Percentiles rank a stretch among this genome's conserved stretches.
These are phyloP conservation scores for Lunularia cruciata DNA, from an alignment of 225 moss, liverwort and hornwort species.

Conservation along the genomic window DNA sequence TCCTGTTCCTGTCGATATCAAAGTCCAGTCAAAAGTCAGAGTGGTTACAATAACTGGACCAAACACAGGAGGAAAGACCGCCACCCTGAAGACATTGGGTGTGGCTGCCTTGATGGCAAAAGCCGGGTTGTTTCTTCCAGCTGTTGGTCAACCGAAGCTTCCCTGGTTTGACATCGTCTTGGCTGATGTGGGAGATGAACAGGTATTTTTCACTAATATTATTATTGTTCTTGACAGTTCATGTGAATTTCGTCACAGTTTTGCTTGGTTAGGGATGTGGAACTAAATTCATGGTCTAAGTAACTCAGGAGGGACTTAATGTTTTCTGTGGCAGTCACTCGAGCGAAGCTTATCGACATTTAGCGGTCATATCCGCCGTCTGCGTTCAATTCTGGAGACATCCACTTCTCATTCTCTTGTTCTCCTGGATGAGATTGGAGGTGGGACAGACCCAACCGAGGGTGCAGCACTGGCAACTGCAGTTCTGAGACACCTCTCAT, in stretches of 20 bases:
- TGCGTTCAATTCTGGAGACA: constrained; percentile 41
- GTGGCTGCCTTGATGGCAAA: constrained; percentile 96
- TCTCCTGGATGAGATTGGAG: constrained; percentile 93
- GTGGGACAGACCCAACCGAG: constrained; percentile 96
- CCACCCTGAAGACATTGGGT: constrained; percentile 89
- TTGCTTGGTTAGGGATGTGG: too few relatives aligned
- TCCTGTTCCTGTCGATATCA: constrained; percentile 87
- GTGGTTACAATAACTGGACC: constrained; percentile 97
- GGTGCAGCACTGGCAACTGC: constrained; percentile 77
- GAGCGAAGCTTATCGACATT: constrained; percentile 88
- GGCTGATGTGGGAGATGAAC: constrained; percentile 92
- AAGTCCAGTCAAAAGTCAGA: constrained; percentile 63
- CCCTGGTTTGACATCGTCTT: constrained; percentile 94
- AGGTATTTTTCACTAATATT: constrained; percentile 29
- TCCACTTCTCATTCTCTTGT: constrained; percentile 67
- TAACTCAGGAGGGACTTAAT: too few relatives aligned
- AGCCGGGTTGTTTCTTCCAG: constrained; percentile 87
- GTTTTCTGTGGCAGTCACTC: constrained; percentile 69
- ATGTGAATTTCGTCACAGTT: too few relatives aligned
- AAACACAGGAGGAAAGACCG: constrained; percentile 97
- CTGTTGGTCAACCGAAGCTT: constrained; percentile 66
- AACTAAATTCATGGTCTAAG: too few relatives aligned
- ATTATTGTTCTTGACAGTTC: too few relatives aligned
- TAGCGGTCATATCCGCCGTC: constrained; percentile 84
- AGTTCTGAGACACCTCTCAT: constrained; percentile 32